A percentile compares a stretch with the other conserved stretches of the same genome.
phyloP scores from a whole-genome alignment of 2,329 filamentous ascomycete genomes.

The Alternaria ventricosa region DNA sequence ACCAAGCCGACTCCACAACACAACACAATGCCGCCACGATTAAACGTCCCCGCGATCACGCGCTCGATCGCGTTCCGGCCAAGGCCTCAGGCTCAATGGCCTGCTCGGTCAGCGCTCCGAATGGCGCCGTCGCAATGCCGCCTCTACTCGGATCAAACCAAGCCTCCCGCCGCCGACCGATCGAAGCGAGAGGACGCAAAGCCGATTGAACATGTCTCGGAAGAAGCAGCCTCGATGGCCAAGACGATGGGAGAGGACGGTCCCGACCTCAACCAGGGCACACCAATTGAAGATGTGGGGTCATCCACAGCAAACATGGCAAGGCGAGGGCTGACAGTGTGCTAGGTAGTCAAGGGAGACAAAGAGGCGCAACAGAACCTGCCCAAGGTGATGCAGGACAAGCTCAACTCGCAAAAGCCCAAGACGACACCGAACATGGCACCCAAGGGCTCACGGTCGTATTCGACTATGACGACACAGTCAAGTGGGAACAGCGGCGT shows the following conservation, averaged over 20 bases:
- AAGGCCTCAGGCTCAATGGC: constrained; percentile 38
- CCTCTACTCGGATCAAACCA: constrained; percentile 41
- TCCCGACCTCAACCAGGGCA: constrained; percentile 70
- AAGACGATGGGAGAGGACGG: constrained; percentile 63
- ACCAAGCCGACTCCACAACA: constrained; percentile 19
- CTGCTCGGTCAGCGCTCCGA: constrained; percentile 27
- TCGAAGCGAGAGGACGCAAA: constrained; percentile 42
- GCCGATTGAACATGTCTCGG: constrained; percentile 65
- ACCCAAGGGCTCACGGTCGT: constrained; percentile 59
- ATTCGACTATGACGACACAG: constrained; percentile 58
- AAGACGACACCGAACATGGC: constrained; percentile 42
- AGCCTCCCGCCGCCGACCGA: constrained; percentile 38
- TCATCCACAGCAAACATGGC: neutral
- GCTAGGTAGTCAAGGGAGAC: constrained; percentile 68
- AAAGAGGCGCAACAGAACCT: constrained; percentile 67
- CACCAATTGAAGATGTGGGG: constrained; percentile 69
- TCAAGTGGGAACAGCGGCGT: constrained; percentile 18
- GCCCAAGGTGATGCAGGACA: constrained; percentile 70
- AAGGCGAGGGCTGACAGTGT: constrained; percentile 16
- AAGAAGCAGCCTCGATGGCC: constrained; percentile 68
- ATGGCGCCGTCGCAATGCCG: constrained; percentile 37
- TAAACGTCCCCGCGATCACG: constrained; percentile 40
- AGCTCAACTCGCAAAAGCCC: constrained; percentile 57
- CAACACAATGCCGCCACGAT: constrained; percentile 48
- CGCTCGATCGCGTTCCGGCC: constrained; percentile 44